These are phyloP conservation scores for Chenopodium berlandieri DNA, from an alignment of 148 eudicot genomes.

Conservation along the genomic window DNA sequence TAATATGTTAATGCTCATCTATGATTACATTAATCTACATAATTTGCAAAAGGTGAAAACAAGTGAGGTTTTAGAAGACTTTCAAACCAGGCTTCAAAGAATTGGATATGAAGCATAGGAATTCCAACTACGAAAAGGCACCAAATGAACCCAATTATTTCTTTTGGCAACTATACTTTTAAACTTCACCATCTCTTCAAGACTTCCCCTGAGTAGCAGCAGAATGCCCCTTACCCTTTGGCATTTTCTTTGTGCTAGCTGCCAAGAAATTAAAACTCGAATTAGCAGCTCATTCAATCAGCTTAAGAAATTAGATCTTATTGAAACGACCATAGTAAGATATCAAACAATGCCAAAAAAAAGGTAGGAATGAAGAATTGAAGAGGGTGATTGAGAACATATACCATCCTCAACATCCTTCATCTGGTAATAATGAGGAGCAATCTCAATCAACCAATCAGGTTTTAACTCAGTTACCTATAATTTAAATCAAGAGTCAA, in stretches of 20 bases:
- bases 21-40: too few species aligned
- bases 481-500: not conserved
- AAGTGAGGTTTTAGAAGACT: not conserved
- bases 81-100: not conserved
- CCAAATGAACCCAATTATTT: not conserved
- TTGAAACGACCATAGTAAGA: not conserved
- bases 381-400: not conserved
- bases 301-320: too few species aligned
- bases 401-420: slow-evolving; percentile 90
- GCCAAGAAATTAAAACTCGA: too few species aligned
- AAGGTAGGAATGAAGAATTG: slow-evolving; percentile 17
- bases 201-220: slow-evolving; percentile 14
- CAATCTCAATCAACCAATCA: slow-evolving; percentile 91
- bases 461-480: slow-evolving; percentile 88
- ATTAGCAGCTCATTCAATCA: not conserved
- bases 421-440: slow-evolving; percentile 83
- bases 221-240: slow-evolving; percentile 61
- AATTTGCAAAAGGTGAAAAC: too few species aligned
- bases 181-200: not conserved
- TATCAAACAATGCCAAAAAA: too few species aligned
- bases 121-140: not conserved
- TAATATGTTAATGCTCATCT: too few species aligned
- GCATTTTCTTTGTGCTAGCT: slow-evolving; percentile 70
- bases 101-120: not conserved
- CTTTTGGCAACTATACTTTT: not conserved